Base-by-base conservation (phyloP, 192 early-diverging fungal species). In the Coemansia sp. region DNA sequence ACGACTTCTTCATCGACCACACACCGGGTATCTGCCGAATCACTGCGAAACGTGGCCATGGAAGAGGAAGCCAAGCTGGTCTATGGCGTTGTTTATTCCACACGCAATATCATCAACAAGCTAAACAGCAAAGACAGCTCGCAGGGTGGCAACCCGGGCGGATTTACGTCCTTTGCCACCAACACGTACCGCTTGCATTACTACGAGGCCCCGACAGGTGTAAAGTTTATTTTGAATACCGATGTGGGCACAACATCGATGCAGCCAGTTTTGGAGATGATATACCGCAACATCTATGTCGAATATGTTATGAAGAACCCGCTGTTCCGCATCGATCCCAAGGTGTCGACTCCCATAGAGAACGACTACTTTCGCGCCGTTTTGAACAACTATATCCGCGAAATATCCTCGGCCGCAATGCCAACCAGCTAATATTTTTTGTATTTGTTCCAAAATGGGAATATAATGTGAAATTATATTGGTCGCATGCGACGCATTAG, bases 281-380 rank as follows among this genome's bases (percentile, higher is more conserved):
- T 98, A 45, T 93, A 96, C 76, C 75, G 85, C 45, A 87, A 92
- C 49, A 83, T 95, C 8, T 98, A 95, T 76, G 92, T 98, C 11
- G 94, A 96, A 69, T 94, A 90, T 71, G 94, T 97, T 0, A 86
- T 90, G 45, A 93, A 93, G 76, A 98, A 98, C 64, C 91, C 94
- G 4, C 72, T 98, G 59, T 82, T 84, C 62, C 62, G 67, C 35
- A 74, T 84, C 23, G 85, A 91, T 69, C 62, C 72, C 8, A 49
- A 19, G 0, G 14, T n/a, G 1, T 73, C 80, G 2, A 43, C 57
- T 4, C 80, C 80, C 27, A 82, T 82, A 15, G 67, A 76, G 57
- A 82, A 82, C 68, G 80, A 82, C 65, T 82, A 77, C 29, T 82
- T 82, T 43, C 65, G 75, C 2, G 75, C 74, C 21, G 75, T 82